These are phyloP conservation scores for Bipolaris zeicola DNA, from an alignment of 2,329 filamentous ascomycete genomes.

Conservation along the genomic window DNA sequence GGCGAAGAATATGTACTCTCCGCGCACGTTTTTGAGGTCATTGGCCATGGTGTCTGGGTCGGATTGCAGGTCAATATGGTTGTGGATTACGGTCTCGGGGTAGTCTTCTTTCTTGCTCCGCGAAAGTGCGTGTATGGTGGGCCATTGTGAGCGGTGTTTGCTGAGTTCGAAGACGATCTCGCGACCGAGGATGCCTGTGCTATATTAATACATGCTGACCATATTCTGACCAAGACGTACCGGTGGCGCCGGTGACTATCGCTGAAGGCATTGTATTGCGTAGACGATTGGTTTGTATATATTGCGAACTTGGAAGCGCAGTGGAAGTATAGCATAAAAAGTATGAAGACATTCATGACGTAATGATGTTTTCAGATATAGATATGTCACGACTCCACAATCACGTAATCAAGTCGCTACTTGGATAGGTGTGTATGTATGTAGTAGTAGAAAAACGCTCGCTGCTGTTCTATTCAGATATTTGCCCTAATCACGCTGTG, in stretches of 20 bases:
- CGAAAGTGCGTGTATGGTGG: conserved; percentile 50
- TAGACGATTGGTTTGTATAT: background rate
- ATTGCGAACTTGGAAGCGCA: background rate
- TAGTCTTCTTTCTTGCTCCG: conserved; percentile 48
- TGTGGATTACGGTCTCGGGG: conserved; percentile 47
- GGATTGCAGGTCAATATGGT: conserved; percentile 47
- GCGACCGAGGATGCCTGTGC: conserved; percentile 48
- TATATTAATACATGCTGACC: background rate
- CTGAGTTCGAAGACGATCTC: conserved; percentile 50
- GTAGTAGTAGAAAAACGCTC: background rate
- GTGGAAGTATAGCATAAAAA: background rate
- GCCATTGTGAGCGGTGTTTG: conserved; percentile 44
- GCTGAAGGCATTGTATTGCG: conserved; percentile 34
- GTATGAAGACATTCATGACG: conserved; percentile 10
- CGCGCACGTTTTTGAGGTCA: conserved; percentile 44
- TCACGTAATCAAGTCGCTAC: background rate
- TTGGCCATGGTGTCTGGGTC: conserved; percentile 47
- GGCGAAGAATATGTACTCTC: conserved; percentile 52
- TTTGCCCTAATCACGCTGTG: background rate
- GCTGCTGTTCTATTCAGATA: background rate
- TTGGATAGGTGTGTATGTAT: background rate
- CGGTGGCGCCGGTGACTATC: conserved; percentile 42
- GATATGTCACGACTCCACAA: conserved; percentile 1
- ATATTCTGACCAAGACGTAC: conserved; percentile 10
- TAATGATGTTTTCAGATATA: conserved; percentile 13